phyloP scores from a whole-genome alignment of 805 yeast species.

The Wickerhamiella spandovensis region DNA sequence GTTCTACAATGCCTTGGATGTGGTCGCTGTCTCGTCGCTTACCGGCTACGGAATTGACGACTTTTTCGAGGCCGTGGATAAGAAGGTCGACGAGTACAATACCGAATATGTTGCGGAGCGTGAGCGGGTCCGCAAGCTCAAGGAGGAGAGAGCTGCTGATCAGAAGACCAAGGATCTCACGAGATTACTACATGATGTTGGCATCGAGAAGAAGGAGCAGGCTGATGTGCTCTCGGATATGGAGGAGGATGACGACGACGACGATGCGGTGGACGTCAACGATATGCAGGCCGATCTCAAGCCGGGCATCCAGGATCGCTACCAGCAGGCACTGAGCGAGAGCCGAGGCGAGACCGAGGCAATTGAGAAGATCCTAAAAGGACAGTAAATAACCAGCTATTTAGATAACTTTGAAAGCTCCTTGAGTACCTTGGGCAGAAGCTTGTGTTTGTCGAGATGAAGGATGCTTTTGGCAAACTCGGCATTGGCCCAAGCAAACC shows the following conservation, averaged over 20 bases:
- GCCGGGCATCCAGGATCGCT: conserved; percentile 42
- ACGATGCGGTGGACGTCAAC: conserved; percentile 10
- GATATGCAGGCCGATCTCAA: conserved; percentile 1
- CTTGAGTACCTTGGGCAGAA: conserved; percentile 4
- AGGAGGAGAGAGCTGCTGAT: conserved; percentile 59
- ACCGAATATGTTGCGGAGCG: conserved; percentile 75
- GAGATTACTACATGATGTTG: conserved; percentile 76
- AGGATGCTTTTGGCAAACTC: conserved; percentile 83
- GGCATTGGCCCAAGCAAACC: conserved; percentile 93
- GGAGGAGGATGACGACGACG: conserved; percentile 29
- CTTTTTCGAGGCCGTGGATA: conserved; percentile 69
- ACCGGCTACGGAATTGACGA: conserved; percentile 94
- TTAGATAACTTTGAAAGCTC: not conserved
- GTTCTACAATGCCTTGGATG: conserved; percentile 83
- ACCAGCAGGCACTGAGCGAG: conserved; percentile 47
- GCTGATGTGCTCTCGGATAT: conserved; percentile 43
- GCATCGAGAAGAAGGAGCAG: conserved; percentile 38
- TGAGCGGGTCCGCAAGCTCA: conserved; percentile 62
- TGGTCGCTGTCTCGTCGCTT: conserved; percentile 81
- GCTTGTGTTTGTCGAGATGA: conserved; percentile 45
- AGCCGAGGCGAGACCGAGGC: conserved; percentile 10
- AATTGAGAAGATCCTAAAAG: conserved; percentile 12
- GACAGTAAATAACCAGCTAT: not conserved
- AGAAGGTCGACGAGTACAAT: conserved; percentile 77
- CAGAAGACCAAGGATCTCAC: conserved; percentile 59